phyloP scores from a whole-genome alignment of 164 flowering plant species.

The Vitis cinerea region DNA sequence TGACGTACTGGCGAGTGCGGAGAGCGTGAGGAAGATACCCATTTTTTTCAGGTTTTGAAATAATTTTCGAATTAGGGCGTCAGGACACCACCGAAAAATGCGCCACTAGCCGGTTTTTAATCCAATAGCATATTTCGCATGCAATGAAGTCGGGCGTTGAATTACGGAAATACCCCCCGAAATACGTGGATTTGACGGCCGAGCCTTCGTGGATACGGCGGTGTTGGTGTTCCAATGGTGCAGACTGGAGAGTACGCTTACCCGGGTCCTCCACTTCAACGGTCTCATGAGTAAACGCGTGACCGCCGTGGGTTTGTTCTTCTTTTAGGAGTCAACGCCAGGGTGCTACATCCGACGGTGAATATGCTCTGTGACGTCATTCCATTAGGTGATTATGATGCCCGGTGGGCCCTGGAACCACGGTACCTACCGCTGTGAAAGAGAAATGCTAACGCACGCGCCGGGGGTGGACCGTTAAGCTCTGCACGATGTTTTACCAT shows the following conservation, averaged over 20 bases:
- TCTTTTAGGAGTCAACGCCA: not conserved
- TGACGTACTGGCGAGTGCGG: no score
- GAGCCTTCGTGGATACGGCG: no score
- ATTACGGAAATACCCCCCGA: not conserved
- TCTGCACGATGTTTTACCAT: no score
- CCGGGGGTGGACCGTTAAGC: not conserved
- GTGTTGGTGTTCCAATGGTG: no score
- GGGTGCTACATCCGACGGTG: not conserved
- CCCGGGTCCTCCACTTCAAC: not conserved
- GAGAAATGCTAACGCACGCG: constrained; percentile 19
- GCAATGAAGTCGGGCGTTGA: not conserved
- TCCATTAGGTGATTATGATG: constrained; percentile 5
- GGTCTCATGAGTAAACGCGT: not conserved
- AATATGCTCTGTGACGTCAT: constrained; percentile 10
- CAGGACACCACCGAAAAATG: constrained; percentile 24
- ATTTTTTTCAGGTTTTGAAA: no score
- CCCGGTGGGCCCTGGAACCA: constrained; percentile 1
- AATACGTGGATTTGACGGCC: not conserved
- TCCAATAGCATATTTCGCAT: constrained; percentile 17
- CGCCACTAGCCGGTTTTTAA: constrained; percentile 23
- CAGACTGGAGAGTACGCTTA: no score
- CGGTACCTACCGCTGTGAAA: constrained; percentile 22
- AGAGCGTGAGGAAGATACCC: not conserved
- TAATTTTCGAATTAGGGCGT: not conserved
- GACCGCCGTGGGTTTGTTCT: constrained; percentile 8